phyloP scores from a whole-genome alignment of 305 asterid species.

The Fraxinus nigra region DNA sequence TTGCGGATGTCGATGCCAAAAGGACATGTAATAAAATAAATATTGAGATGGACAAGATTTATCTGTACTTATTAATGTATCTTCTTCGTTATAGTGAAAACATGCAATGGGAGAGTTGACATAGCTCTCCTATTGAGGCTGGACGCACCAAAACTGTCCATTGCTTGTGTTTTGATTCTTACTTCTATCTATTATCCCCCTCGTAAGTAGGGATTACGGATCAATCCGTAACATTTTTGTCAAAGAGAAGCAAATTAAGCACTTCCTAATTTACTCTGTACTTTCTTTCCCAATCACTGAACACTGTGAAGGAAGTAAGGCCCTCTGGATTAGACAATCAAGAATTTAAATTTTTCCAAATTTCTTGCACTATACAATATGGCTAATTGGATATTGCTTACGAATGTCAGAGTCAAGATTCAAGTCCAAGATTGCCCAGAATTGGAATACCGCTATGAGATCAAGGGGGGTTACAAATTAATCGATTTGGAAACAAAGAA shows the following conservation, averaged over 20 bases:
- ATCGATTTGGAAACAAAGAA: too few relatives aligned
- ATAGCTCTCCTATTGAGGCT: background rate
- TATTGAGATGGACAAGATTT: background rate
- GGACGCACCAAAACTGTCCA: background rate
- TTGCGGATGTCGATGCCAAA: background rate
- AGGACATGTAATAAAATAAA: background rate
- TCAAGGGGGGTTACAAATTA: too few relatives aligned
- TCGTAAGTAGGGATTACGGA: background rate
- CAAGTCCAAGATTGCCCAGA: background rate
- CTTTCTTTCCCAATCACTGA: background rate
- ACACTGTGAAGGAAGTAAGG: background rate
- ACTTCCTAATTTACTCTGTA: background rate
- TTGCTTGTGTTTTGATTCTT: background rate
- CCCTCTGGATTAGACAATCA: background rate
- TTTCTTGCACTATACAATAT: background rate
- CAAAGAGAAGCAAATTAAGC: background rate
- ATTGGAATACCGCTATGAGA: background rate
- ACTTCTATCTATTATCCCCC: background rate
- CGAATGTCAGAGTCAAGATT: background rate
- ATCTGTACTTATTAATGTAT: background rate
- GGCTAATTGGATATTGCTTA: background rate
- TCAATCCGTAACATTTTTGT: background rate
- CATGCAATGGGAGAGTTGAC: background rate
- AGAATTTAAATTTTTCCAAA: background rate
- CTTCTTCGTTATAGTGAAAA: background rate